Evolutionary conservation across 768 basidiomycete species (phyloP).

Genomic region (Strobilomyces dryophilus): DNA sequence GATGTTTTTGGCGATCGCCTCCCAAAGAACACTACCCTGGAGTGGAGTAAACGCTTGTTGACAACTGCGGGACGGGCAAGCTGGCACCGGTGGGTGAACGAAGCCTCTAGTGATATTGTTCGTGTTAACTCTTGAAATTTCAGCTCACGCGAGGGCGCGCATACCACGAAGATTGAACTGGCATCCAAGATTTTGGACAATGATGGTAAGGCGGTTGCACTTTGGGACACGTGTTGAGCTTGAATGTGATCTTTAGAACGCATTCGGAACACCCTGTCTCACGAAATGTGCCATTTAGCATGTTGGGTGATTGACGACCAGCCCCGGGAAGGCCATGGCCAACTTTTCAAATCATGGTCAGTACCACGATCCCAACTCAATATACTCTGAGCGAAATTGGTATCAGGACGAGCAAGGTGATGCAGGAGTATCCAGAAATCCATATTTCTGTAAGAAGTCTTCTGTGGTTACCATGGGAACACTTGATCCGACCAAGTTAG

Average conservation of each 20-base stretch:
- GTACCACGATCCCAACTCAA: constrained; percentile 12
- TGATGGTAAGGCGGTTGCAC: constrained; percentile 46
- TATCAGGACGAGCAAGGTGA: constrained; percentile 64
- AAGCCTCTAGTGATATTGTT: neutral
- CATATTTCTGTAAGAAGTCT: constrained; percentile 56
- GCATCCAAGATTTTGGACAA: constrained; percentile 78
- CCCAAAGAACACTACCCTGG: constrained; percentile 51
- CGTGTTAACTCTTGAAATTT: constrained; percentile 2
- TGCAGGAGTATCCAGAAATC: constrained; percentile 63
- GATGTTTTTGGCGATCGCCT: constrained; percentile 52
- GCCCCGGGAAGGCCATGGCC: constrained; percentile 70
- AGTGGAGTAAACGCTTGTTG: constrained; percentile 63
- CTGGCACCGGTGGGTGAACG: constrained; percentile 48
- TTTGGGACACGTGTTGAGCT: neutral
- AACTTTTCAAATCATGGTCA: constrained; percentile 68
- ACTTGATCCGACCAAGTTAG: constrained; percentile 32
- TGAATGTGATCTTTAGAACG: constrained; percentile 47
- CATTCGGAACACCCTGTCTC: constrained; percentile 76
- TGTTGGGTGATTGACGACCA: constrained; percentile 76
- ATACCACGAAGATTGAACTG: constrained; percentile 67
- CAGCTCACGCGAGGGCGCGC: constrained; percentile 55
- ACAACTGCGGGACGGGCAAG: constrained; percentile 70
- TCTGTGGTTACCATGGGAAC: constrained; percentile 3
- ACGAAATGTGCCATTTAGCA: constrained; percentile 92
- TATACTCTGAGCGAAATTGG: neutral